These are phyloP conservation scores for Pholiota microspora DNA, from an alignment of 768 basidiomycete genomes.

Conservation along the genomic window DNA sequence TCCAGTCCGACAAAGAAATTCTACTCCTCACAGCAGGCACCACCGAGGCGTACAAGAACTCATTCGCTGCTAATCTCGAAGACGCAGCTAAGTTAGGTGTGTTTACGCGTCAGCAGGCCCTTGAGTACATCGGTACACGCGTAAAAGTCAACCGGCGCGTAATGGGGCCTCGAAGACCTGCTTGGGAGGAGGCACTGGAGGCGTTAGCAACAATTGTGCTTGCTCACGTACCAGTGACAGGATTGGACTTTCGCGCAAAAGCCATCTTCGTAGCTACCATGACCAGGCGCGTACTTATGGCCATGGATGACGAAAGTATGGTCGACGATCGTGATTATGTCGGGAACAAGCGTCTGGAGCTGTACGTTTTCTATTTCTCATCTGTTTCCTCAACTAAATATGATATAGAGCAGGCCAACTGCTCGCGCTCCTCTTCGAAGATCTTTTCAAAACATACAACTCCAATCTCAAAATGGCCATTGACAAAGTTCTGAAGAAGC, in stretches of 20 bases:
- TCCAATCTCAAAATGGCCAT: slow-evolving; percentile 92
- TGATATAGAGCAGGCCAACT: slow-evolving; percentile 85
- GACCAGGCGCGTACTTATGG: slow-evolving; percentile 94
- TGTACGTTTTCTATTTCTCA: slow-evolving; percentile 57
- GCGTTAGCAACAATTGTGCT: slow-evolving; percentile 97
- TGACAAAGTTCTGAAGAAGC: slow-evolving; percentile 96
- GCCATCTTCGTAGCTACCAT: slow-evolving; percentile 97
- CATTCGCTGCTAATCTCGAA: slow-evolving; percentile 90
- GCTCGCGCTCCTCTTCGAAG: slow-evolving; percentile 93
- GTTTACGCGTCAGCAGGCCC: slow-evolving; percentile 89
- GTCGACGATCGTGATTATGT: slow-evolving; percentile 99
- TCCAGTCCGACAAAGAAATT: slow-evolving; percentile 98
- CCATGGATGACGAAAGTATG: slow-evolving; percentile 94
- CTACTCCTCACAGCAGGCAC: slow-evolving; percentile 91
- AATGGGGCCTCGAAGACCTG: slow-evolving; percentile 78
- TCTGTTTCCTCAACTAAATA: slow-evolving; percentile 9
- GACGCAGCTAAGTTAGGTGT: slow-evolving; percentile 90
- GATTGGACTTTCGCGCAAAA: slow-evolving; percentile 88
- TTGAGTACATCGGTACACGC: slow-evolving; percentile 92
- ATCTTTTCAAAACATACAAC: slow-evolving; percentile 98
- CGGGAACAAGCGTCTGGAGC: slow-evolving; percentile 96
- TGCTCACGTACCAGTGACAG: slow-evolving; percentile 90
- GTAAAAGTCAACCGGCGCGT: slow-evolving; percentile 86
- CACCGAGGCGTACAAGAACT: slow-evolving; percentile 81
- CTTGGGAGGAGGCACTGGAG: slow-evolving; percentile 94